These are phyloP conservation scores for Sugiyamaella mastotermitis DNA, from an alignment of 805 yeast genomes.

Conservation along the genomic window DNA sequence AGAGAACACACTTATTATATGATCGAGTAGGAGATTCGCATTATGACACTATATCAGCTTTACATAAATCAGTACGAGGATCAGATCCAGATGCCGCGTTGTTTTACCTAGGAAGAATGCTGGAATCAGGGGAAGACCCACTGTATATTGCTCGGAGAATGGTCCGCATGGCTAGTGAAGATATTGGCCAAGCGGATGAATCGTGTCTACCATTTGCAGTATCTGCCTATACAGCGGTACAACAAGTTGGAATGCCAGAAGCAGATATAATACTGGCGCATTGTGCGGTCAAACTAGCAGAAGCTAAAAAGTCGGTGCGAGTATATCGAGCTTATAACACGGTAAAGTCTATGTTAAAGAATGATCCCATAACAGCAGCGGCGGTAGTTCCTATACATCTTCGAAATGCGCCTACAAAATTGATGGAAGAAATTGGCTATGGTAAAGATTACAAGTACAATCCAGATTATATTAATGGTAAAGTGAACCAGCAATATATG, in stretches of 20 bases:
- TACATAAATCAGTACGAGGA: conserved; percentile 90
- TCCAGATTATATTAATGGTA: conserved; percentile 70
- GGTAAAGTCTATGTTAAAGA: conserved; percentile 53
- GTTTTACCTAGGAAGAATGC: conserved; percentile 81
- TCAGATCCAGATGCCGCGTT: conserved; percentile 84
- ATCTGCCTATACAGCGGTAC: conserved; percentile 79
- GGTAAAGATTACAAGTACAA: conserved; percentile 82
- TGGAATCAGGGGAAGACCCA: conserved; percentile 92
- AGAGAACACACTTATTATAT: conserved; percentile 55
- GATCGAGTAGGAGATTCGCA: conserved; percentile 89
- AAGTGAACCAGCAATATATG: conserved; percentile 59
- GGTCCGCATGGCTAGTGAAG: conserved; percentile 95
- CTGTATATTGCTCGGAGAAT: conserved; percentile 81
- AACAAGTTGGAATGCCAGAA: conserved; percentile 91
- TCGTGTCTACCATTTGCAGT: conserved; percentile 80
- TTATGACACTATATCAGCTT: conserved; percentile 92
- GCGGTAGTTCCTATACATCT: conserved; percentile 64
- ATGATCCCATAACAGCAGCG: conserved; percentile 52
- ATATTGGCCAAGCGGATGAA: conserved; percentile 81
- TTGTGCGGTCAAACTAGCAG: conserved; percentile 84
- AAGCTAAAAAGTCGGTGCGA: conserved; percentile 80
- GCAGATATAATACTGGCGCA: conserved; percentile 86
- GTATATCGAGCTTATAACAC: conserved; percentile 74
- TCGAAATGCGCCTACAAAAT: conserved; percentile 87
- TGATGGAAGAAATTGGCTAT: conserved; percentile 87